Evolutionary conservation across 208 protist genomes (phyloP).

Genomic region (Crithidia expoeki): DNA sequence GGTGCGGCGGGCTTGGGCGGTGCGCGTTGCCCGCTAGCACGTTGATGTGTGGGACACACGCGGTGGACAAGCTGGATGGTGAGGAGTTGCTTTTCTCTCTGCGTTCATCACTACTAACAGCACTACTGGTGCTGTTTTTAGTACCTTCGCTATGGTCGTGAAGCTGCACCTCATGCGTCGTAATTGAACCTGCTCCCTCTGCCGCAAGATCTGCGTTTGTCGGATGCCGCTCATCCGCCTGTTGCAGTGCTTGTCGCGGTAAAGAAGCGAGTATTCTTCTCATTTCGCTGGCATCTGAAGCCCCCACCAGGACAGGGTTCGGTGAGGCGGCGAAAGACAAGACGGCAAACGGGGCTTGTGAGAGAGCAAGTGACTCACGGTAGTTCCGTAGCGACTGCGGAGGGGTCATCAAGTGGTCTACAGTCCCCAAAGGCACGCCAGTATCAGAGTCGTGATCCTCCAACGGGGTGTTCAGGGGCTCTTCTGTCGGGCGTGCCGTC

Average conservation of each 20-base stretch:
- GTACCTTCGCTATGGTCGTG: neutral
- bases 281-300: too few species aligned
- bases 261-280: too few species aligned
- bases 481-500: neutral
- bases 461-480: neutral
- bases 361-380: neutral
- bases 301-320: too few species aligned
- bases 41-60: neutral
- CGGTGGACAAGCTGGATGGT: neutral
- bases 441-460: neutral
- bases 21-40: neutral
- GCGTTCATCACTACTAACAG: neutral
- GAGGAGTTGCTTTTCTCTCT: neutral
- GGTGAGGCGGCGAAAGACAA: conserved; percentile 2
- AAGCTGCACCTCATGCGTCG: too few species aligned
- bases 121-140: neutral
- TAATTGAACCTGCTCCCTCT: too few species aligned
- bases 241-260: too few species aligned
- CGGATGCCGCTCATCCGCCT: too few species aligned
- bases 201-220: too few species aligned
- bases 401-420: conserved; percentile 5
- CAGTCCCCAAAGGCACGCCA: neutral
- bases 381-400: conserved; percentile 26
- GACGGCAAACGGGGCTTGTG: neutral
- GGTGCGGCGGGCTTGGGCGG: neutral